Conservation (phyloP, 2,329 filamentous ascomycete species). For the Claviceps lovelessii region DNA sequence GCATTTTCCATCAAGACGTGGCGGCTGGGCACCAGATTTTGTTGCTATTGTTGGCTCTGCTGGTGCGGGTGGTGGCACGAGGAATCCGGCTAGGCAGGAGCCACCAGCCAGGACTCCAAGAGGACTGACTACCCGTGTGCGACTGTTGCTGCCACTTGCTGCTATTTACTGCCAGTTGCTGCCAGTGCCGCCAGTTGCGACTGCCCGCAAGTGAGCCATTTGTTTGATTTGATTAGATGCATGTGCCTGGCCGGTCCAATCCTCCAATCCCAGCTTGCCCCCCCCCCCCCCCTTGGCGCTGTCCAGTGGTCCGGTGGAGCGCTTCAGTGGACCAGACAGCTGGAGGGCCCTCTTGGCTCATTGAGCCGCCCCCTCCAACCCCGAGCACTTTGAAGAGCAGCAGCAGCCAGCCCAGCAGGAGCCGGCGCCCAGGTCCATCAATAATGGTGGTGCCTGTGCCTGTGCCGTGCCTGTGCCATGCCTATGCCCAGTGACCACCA, state of each 20-base stretch:
- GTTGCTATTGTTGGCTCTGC: neutral
- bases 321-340: neutral
- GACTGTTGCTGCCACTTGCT: neutral
- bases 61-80: neutral
- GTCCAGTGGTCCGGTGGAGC: neutral
- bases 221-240: neutral
- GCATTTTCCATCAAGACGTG: neutral
- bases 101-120: too few relatives aligned
- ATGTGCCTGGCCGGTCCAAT: too few relatives aligned
- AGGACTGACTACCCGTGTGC: neutral
- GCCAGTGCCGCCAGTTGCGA: neutral
- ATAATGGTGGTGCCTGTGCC: too few relatives aligned
- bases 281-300: too few relatives aligned
- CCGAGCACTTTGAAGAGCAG: too few relatives aligned
- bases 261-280: neutral
- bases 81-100: neutral
- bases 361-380: too few relatives aligned
- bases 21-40: neutral
- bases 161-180: neutral
- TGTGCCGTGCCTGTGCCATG: too few relatives aligned
- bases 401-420: neutral
- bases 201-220: too few relatives aligned
- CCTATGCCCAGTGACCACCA: neutral
- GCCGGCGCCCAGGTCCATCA: neutral
- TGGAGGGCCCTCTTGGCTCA: neutral